Percentiles rank a stretch among this genome's conserved stretches.
Evolutionary conservation across 139 green algal genomes (phyloP).

Genomic region (Raphidocelis subcapitata): DNA sequence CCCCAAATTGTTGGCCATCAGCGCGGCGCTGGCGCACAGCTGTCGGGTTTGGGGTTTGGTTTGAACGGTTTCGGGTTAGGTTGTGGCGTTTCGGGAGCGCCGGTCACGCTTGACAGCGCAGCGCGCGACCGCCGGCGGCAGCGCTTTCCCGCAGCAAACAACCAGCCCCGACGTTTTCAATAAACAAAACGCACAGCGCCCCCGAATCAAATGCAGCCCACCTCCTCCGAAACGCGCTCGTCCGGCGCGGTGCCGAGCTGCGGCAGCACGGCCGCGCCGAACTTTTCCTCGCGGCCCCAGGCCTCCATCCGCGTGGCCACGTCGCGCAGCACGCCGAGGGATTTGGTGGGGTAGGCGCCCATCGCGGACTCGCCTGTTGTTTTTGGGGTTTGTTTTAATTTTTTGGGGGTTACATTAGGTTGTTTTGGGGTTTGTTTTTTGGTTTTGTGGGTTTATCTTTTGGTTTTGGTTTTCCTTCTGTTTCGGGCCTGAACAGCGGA

Average conservation of each 20-base stretch:
- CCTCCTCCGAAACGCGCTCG: neutral
- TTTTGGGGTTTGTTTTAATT: neutral
- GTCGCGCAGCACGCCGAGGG: conserved; percentile 64
- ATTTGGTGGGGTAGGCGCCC: conserved; percentile 75
- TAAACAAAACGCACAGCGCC: no score
- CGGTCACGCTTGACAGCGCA: neutral
- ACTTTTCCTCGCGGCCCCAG: conserved; percentile 39
- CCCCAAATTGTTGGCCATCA: conserved; percentile 64
- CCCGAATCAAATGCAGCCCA: no score
- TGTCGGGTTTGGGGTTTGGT: conserved; percentile 18
- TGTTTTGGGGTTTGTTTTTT: no score
- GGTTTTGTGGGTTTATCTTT: no score
- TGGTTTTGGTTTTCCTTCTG: no score
- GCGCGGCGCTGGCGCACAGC: conserved; percentile 68
- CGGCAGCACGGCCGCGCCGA: conserved; percentile 53
- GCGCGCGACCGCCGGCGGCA: neutral
- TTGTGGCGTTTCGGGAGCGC: neutral
- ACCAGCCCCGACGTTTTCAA: neutral
- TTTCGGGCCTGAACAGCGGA: no score
- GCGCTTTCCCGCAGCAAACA: neutral
- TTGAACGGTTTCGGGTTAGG: no score
- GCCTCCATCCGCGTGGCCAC: conserved; percentile 49
- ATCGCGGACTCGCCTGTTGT: conserved; percentile 66
- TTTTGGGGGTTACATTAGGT: no score
- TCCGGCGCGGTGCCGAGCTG: conserved; percentile 25